These are phyloP conservation scores for Botryotinia globosa DNA, from an alignment of 2,329 filamentous ascomycete genomes.

Conservation along the genomic window DNA sequence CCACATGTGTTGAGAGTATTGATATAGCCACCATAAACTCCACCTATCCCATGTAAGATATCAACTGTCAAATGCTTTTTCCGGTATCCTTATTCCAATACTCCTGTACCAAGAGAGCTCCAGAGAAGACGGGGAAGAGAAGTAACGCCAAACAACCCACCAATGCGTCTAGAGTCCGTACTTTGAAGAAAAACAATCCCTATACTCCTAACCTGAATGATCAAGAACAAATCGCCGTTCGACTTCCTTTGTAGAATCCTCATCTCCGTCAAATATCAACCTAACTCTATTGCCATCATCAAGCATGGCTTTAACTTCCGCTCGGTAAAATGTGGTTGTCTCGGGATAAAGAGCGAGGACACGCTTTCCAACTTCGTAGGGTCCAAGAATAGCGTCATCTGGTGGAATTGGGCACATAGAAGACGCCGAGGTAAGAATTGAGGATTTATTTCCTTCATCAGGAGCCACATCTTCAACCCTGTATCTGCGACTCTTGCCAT, in stretches of 20 bases:
- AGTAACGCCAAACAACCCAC: neutral
- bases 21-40: neutral
- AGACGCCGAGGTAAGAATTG: constrained; percentile 65
- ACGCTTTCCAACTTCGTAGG: constrained; percentile 62
- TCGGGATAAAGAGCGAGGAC: constrained; percentile 79
- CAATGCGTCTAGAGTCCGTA: neutral
- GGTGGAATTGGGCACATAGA: constrained; percentile 76
- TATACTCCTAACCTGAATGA: constrained; percentile 43
- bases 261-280: constrained; percentile 77
- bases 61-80: neutral
- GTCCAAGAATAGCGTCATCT: constrained; percentile 56
- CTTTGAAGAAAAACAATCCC: neutral
- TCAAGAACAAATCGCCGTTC: constrained; percentile 75
- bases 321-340: constrained; percentile 82
- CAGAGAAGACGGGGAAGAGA: neutral
- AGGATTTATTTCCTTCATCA: constrained; percentile 63
- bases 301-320: constrained; percentile 69
- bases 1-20: neutral
- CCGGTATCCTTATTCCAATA: constrained; percentile 20
- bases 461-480: constrained; percentile 78
- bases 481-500: constrained; percentile 75
- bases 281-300: constrained; percentile 53
- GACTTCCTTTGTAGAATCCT: constrained; percentile 72
- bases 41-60: neutral
- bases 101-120: constrained; percentile 14